Evolutionary conservation across 2,329 filamentous ascomycete genomes (phyloP).

Genomic region (Aspergillus pseudoglaucus): DNA sequence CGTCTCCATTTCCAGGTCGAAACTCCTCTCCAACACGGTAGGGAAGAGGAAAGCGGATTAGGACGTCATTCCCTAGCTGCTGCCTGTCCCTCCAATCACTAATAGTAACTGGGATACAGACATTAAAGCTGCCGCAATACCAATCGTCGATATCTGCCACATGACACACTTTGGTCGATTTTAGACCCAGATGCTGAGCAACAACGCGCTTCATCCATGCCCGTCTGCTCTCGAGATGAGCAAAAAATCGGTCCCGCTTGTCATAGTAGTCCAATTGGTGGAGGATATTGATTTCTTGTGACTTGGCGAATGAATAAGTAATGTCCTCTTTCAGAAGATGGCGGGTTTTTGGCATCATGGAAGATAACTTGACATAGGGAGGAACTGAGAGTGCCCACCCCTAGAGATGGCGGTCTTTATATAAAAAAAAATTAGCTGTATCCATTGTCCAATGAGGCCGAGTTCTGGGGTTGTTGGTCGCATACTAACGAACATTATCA

Average conservation of each 20-base stretch:
- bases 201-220: constrained; percentile 10
- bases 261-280: constrained; percentile 14
- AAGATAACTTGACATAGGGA: no score
- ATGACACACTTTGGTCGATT: no score
- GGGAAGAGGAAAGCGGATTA: constrained; percentile 19
- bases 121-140: constrained; percentile 18
- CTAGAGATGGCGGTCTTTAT: no score
- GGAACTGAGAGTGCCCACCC: no score
- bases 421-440: no score
- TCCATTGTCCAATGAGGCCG: not conserved
- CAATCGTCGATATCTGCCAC: constrained; percentile 9
- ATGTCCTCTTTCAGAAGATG: constrained; percentile 15
- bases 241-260: constrained; percentile 10
- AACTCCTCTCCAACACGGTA: constrained; percentile 18
- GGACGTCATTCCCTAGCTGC: constrained; percentile 3
- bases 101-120: constrained; percentile 16
- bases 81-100: not conserved
- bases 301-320: constrained; percentile 15
- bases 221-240: constrained; percentile 5
- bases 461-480: not conserved
- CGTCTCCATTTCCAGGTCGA: constrained; percentile 19
- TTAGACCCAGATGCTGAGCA: constrained; percentile 17
- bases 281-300: constrained; percentile 17
- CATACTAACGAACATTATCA: not conserved
- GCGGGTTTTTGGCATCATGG: not conserved